These are phyloP conservation scores for Plasmodium inui DNA, from an alignment of 169 alveolate genomes.

Conservation along the genomic window DNA sequence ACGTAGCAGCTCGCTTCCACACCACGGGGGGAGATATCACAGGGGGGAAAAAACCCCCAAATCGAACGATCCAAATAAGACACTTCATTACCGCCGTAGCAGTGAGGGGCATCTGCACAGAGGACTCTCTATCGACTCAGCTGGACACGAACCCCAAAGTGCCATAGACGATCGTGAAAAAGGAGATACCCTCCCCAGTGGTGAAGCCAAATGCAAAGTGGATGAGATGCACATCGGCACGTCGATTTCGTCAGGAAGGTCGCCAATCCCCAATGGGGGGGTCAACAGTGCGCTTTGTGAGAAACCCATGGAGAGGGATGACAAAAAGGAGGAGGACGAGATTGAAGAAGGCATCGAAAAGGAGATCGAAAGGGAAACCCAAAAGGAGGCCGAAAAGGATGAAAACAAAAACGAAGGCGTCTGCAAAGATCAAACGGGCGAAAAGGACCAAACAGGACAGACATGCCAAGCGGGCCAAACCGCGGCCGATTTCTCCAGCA, in stretches of 20 bases:
- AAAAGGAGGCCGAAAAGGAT: not conserved
- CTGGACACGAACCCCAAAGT: not conserved
- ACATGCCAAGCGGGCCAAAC: not conserved
- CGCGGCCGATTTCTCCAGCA: not conserved
- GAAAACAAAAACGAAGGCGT: not conserved
- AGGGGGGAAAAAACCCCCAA: not conserved
- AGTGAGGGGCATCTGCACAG: not conserved
- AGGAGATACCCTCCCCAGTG: not conserved
- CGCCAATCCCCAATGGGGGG: not conserved
- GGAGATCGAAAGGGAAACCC: too few relatives aligned
- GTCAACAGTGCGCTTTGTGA: not conserved
- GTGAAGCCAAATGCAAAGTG: not conserved
- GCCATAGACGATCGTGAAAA: not conserved
- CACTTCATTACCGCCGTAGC: not conserved
- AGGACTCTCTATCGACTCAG: not conserved
- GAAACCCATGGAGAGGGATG: not conserved
- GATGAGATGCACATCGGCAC: not conserved
- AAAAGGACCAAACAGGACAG: not conserved
- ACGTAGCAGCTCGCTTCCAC: not conserved
- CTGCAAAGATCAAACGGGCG: not conserved
- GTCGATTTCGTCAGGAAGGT: not conserved
- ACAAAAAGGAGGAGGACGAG: not conserved
- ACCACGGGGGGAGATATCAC: not conserved
- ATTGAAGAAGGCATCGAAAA: too few relatives aligned
- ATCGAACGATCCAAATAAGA: not conserved